Evolutionary conservation across 2,329 filamentous ascomycete species (phyloP).

Genomic region (Pseudocercospora pini-densiflorae): DNA sequence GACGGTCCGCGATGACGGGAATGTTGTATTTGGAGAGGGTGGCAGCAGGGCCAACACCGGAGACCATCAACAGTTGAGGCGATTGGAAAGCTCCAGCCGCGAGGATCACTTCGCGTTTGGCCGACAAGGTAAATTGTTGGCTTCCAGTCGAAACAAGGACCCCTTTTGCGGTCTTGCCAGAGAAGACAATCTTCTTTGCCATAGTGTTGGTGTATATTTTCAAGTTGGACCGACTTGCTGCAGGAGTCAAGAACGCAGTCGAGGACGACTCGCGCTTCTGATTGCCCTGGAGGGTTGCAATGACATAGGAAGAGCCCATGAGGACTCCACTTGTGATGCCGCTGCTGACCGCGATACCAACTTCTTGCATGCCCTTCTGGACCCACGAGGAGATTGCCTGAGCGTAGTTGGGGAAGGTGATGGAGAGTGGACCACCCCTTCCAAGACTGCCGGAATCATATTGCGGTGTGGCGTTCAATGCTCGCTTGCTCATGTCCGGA

Average conservation of each 20-base stretch:
- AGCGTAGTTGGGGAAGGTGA: constrained; percentile 22
- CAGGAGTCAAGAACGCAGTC: constrained; percentile 17
- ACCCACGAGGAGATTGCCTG: constrained; percentile 14
- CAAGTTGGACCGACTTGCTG: constrained; percentile 13
- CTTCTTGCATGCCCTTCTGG: constrained; percentile 15
- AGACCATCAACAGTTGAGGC: constrained; percentile 38
- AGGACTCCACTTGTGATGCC: constrained; percentile 20
- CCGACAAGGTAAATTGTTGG: constrained; percentile 3
- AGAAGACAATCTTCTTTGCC: constrained; percentile 39
- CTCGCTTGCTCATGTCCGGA: constrained; percentile 5
- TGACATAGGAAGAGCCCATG: constrained; percentile 23
- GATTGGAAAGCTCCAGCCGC: constrained; percentile 36
- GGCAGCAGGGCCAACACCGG: constrained; percentile 27
- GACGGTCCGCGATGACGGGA: constrained; percentile 23
- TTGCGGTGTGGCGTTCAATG: constrained; percentile 17
- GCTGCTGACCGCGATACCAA: constrained; percentile 18
- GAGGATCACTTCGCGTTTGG: constrained; percentile 19
- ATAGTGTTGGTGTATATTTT: constrained; percentile 17
- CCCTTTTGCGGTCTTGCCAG: constrained; percentile 24
- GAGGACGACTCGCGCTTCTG: constrained; percentile 24
- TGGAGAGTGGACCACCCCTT: constrained; percentile 17
- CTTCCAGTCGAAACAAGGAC: constrained; percentile 21
- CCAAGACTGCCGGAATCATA: neutral
- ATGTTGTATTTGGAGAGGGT: constrained; percentile 26
- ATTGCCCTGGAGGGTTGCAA: constrained; percentile 25